These are phyloP conservation scores for Pseudogymnoascus sp. DNA, from an alignment of 2,329 filamentous ascomycete species.

Conservation along the genomic window DNA sequence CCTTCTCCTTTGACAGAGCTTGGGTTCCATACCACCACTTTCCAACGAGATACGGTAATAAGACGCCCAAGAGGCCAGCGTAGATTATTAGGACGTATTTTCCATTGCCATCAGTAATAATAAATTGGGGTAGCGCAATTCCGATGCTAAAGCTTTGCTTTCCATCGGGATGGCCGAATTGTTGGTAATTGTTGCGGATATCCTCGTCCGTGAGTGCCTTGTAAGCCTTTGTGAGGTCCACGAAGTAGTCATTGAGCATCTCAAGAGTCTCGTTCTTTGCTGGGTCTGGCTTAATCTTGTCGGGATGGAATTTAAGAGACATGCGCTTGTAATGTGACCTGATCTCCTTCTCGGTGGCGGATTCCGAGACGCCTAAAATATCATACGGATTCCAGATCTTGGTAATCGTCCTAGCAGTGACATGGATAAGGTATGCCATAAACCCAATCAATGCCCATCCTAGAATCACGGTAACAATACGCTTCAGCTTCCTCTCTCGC, in stretches of 20 bases:
- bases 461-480: constrained; percentile 64
- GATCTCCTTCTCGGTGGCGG: constrained; percentile 80
- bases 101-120: constrained; percentile 86
- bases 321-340: constrained; percentile 85
- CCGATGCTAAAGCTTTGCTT: constrained; percentile 98
- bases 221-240: constrained; percentile 95
- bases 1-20: constrained; percentile 84
- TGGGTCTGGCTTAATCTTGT: constrained; percentile 79
- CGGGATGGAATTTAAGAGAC: constrained; percentile 81
- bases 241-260: constrained; percentile 77
- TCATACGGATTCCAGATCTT: constrained; percentile 97
- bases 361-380: constrained; percentile 81
- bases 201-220: constrained; percentile 97
- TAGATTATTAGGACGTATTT: constrained; percentile 94
- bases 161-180: constrained; percentile 93
- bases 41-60: constrained; percentile 87
- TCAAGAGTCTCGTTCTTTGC: constrained; percentile 86
- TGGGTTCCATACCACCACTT: constrained; percentile 99
- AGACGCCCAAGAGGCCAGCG: constrained; percentile 76
- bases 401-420: constrained; percentile 61
- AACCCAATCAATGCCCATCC: constrained; percentile 81
- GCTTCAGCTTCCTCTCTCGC: constrained; percentile 82
- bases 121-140: constrained; percentile 88
- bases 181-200: constrained; percentile 90
- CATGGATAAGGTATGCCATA: constrained; percentile 86